Conservation (phyloP, 2,329 filamentous ascomycete species). For the Calonectria crousiana region DNA sequence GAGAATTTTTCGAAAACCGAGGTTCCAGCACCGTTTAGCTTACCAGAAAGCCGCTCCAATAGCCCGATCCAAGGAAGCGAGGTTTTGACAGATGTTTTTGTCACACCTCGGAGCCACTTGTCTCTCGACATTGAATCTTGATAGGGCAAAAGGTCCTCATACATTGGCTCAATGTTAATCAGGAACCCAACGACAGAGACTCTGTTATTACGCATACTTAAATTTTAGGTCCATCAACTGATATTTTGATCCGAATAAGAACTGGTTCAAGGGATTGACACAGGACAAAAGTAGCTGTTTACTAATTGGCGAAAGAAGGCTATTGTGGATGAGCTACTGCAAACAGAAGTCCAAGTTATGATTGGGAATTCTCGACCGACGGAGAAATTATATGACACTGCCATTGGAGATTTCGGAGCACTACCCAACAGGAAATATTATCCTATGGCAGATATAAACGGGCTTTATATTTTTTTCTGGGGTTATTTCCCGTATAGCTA, state of each 20-base stretch:
- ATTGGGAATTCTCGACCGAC: background rate
- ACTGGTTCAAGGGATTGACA: background rate
- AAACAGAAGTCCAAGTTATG: background rate
- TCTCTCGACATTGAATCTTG: slow-evolving; percentile 4
- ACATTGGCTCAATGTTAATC: background rate
- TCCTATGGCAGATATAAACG: background rate
- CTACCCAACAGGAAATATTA: background rate
- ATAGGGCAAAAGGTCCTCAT: background rate
- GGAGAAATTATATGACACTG: background rate
- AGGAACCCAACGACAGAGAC: background rate
- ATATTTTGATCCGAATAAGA: background rate
- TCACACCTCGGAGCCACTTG: slow-evolving; percentile 39
- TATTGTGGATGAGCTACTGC: background rate
- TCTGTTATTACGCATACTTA: background rate
- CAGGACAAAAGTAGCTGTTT: background rate
- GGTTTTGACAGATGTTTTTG: slow-evolving; percentile 35
- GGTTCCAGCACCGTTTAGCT: slow-evolving; percentile 18
- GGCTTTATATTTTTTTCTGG: background rate
- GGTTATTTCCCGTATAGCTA: background rate
- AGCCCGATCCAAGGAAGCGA: slow-evolving; percentile 31
- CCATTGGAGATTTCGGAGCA: background rate
- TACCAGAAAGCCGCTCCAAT: slow-evolving; percentile 16
- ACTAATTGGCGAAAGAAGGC: background rate
- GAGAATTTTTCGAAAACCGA: background rate
- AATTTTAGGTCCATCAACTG: background rate